Evolutionary conservation across 169 alveolate species (phyloP), one percentile per base, ranked within the genome.

Genomic region (Plasmodium berghei): DNA sequence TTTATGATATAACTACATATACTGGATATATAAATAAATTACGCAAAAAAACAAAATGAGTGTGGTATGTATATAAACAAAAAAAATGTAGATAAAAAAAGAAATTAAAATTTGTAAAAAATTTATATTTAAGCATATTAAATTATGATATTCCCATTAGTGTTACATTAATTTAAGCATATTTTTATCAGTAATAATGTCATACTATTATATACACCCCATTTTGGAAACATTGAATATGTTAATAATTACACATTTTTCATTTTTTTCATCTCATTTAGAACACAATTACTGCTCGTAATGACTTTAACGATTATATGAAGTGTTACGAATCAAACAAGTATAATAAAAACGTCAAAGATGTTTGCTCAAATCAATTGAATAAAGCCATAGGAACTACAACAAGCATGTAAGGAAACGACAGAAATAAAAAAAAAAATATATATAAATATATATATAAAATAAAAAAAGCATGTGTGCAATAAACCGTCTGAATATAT

Each of bases 301-400:
- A 75, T 48, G 64, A 75, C 48, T 75, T 46, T 45, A 75, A 62
- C 71, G 88, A 75, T 10, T 75, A 75, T 58, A 75, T 63, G 64
- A n/a, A 62, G 48, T 75, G 88, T 42, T 14, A 62, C 42, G 69
- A 75, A 45, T 48, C 61, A n/a, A 45, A 75, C 61, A 20, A 5
- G 66, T 9, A 69, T 46, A 75, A 20, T 40, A 45, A 40, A 16
- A 56, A 62, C 42, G 74, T 34, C 46, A 62, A 75, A 40, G 88
- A 54, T 14, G 64, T 46, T 18, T 75, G 88, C 66, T 24, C 62
- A 34, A 46, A 20, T 22, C 5, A 34, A 24, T 66, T 75, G 18
- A 22, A 75, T 14, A 75, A 40, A 56, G 88, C 88, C 9, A 75
- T 75, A 61, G 42, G 64, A 24, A 56, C 88, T 26, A 63, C 88